phyloP scores from a whole-genome alignment of 106 monocot genomes.

The Dendrobium officinale region DNA sequence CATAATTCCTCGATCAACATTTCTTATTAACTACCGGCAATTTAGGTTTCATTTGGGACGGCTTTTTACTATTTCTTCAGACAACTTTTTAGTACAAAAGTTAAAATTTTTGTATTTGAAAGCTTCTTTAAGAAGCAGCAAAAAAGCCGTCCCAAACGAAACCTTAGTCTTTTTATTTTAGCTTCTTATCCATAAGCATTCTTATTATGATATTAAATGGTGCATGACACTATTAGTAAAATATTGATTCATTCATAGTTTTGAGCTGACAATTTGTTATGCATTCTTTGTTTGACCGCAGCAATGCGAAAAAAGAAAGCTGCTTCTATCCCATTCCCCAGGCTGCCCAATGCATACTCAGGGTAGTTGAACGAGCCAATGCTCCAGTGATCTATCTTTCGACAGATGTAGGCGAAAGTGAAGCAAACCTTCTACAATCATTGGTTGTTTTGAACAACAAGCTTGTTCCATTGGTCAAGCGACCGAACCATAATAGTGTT shows the following conservation, averaged over 20 bases:
- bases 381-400: slow-evolving; percentile 84
- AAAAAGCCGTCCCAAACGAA: too few relatives aligned
- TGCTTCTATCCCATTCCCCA: slow-evolving; percentile 96
- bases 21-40: neutral
- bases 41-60: too few relatives aligned
- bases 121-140: too few relatives aligned
- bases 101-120: too few relatives aligned
- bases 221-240: neutral
- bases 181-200: neutral
- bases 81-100: too few relatives aligned
- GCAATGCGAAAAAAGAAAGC: slow-evolving; percentile 80
- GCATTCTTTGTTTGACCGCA: slow-evolving; percentile 14
- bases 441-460: slow-evolving; percentile 48
- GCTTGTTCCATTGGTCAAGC: slow-evolving; percentile 57
- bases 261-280: neutral
- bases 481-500: slow-evolving; percentile 49
- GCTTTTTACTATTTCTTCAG: too few relatives aligned
- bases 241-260: neutral
- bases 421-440: slow-evolving; percentile 77
- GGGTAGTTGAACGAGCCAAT: slow-evolving; percentile 51
- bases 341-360: slow-evolving; percentile 74
- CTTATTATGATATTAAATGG: neutral
- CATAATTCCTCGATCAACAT: neutral
- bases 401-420: slow-evolving; percentile 87
- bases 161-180: neutral